Evolutionary conservation across 805 yeast genomes (phyloP), one percentile per base, ranked within the genome.

Genomic region (Kuraishia hungarica): DNA sequence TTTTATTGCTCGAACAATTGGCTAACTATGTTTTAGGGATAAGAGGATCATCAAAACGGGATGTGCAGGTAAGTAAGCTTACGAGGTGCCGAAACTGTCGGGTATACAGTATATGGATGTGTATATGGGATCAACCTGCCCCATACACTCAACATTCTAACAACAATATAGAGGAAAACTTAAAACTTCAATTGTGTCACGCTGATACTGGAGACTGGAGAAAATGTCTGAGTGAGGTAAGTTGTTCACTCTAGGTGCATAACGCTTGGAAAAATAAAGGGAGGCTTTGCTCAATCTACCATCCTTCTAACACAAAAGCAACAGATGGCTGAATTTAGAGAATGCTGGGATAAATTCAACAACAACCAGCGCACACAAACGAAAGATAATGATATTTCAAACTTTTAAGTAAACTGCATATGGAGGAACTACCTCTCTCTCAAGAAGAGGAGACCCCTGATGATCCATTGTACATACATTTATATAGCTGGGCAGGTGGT

Each of bases 171-270:
- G 86, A 78, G 29, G 92, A 89, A 63, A 89, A 89, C 62, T 68
- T 84, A 64, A 81, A 81, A 17, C 70, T 89, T 35, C 89, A 85
- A 53, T 68, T 88, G 39, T 89, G 96, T 61, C 91, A 86, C 64
- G 91, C 90, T 2, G 96, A 87, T 57, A 85, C 84, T 1, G 82
- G 82, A 28, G 96, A 89, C 64, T 89, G 96, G 96, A 71, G 96
- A 54, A 70, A 82, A 62, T 87, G 96, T 60, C 66, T 81, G 1
- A 70, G 72, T 20, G 94, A 88, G 65, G 86, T 84, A 62, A 56
- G 82, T 65, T 17, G 17, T 13, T 17, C 20, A 10, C 13, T 8
- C 23, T 17, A 35, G 17, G 15, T 13, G n/a, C 43, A 8, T 15
- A 7, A 17, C 4, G 43, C 15, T 26, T 26, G 5, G 8, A 26